Evolutionary conservation across 768 basidiomycete genomes (phyloP).

Genomic region (Lactarius quietus): DNA sequence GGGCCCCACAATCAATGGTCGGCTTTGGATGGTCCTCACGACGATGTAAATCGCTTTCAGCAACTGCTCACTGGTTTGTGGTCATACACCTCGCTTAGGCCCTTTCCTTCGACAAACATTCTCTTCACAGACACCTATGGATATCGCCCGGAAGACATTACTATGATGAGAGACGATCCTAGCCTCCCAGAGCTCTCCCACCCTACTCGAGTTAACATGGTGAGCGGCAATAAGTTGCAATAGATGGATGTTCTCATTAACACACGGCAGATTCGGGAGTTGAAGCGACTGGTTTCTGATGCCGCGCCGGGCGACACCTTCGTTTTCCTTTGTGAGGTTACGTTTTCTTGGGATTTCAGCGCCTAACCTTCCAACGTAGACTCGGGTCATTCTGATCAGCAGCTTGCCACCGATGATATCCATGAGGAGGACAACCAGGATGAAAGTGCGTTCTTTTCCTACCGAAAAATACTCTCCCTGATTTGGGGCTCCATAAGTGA

Average conservation of each 20-base stretch:
- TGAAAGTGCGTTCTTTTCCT: constrained; percentile 23
- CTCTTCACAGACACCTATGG: constrained; percentile 18
- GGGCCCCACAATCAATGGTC: background rate
- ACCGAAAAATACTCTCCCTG: background rate
- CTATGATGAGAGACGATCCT: constrained; percentile 19
- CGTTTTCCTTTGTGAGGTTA: constrained; percentile 30
- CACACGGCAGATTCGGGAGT: constrained; percentile 21
- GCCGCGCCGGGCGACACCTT: constrained; percentile 28
- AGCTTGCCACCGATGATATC: background rate
- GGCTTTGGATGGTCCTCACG: constrained; percentile 3
- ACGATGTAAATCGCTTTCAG: constrained; percentile 14
- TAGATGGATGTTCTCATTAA: background rate
- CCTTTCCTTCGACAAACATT: background rate
- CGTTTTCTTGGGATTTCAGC: background rate
- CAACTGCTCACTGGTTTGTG: constrained; percentile 15
- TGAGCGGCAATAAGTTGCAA: background rate
- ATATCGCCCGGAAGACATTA: constrained; percentile 22
- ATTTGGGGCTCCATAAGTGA: background rate
- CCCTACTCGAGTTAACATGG: constrained; percentile 25
- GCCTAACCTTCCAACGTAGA: constrained; percentile 11
- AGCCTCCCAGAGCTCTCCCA: background rate
- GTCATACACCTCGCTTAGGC: too few relatives aligned
- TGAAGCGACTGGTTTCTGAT: constrained; percentile 23
- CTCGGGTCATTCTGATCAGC: constrained; percentile 30
- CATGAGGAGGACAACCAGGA: constrained; percentile 29